phyloP scores from a whole-genome alignment of 202 grass and related monocot genomes.

The Panicum virgatum region DNA sequence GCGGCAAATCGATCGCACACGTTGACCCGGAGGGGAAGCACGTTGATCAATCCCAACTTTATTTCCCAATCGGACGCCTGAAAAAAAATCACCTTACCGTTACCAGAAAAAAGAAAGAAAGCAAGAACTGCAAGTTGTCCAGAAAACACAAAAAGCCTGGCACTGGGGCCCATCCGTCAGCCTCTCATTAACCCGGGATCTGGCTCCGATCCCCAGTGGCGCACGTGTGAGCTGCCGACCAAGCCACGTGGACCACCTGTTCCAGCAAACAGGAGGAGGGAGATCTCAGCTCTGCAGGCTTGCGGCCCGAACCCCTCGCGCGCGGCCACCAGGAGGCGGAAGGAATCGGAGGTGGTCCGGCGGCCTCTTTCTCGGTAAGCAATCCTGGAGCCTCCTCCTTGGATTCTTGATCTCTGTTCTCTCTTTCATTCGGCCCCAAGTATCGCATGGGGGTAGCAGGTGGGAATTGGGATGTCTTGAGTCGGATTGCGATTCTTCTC shows the following conservation, averaged over 20 bases:
- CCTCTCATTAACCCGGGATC: neutral
- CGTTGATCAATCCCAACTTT: too few relatives aligned
- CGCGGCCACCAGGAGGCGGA: neutral
- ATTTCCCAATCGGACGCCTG: neutral
- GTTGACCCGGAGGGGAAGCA: too few relatives aligned
- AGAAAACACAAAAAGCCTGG: neutral
- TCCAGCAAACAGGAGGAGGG: neutral
- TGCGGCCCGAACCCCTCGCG: neutral
- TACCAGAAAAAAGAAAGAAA: too few relatives aligned
- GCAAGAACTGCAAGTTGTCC: neutral
- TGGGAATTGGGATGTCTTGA: too few relatives aligned
- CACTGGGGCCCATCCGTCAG: neutral
- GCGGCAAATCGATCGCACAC: too few relatives aligned
- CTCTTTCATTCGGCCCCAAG: neutral
- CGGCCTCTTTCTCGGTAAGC: neutral
- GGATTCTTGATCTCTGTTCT: neutral
- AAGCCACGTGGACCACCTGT: neutral
- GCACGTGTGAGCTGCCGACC: neutral
- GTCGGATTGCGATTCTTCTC: neutral
- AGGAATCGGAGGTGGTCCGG: neutral
- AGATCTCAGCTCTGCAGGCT: neutral
- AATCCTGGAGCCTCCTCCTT: neutral
- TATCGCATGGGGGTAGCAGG: neutral
- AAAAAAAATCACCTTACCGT: neutral
- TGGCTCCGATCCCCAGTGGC: neutral